These are phyloP conservation scores for Xylaria sp. DNA, from an alignment of 2,329 filamentous ascomycete genomes.

Conservation along the genomic window DNA sequence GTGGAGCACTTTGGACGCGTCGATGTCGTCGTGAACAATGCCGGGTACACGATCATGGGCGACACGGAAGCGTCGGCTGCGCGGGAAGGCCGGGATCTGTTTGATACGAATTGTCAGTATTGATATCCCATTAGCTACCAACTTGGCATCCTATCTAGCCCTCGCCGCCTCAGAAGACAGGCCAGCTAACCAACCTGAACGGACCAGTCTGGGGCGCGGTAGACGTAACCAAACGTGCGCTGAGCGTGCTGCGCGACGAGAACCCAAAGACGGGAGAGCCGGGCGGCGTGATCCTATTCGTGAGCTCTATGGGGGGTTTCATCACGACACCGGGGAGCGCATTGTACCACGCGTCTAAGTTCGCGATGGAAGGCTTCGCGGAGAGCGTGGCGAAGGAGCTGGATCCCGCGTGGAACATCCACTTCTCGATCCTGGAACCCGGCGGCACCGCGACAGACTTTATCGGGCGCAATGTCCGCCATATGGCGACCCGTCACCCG, in stretches of 20 bases:
- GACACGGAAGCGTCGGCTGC: slow-evolving; percentile 47
- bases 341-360: slow-evolving; percentile 42
- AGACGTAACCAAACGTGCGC: slow-evolving; percentile 51
- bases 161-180: too few relatives aligned
- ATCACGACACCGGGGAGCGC: slow-evolving; percentile 43
- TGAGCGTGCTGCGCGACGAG: slow-evolving; percentile 52
- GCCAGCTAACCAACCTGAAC: not conserved
- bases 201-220: slow-evolving; percentile 53
- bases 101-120: slow-evolving; percentile 53
- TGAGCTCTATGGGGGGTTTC: slow-evolving; percentile 63
- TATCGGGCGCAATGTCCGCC: slow-evolving; percentile 39
- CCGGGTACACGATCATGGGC: slow-evolving; percentile 47
- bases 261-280: slow-evolving; percentile 40
- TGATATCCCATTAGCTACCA: too few relatives aligned
- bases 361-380: slow-evolving; percentile 42
- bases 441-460: slow-evolving; percentile 52
- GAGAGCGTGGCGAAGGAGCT: slow-evolving; percentile 38
- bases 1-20: slow-evolving; percentile 49
- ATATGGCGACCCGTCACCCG: slow-evolving; percentile 49
- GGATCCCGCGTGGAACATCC: slow-evolving; percentile 44
- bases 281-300: slow-evolving; percentile 64
- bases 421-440: slow-evolving; percentile 55
- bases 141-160: too few relatives aligned
- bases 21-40: slow-evolving; percentile 49
- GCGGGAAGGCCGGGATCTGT: slow-evolving; percentile 47